Percentiles rank a stretch among this genome's conserved stretches.
Evolutionary conservation across 495 filamentous ascomycete species (phyloP).

Genomic region (Tetracladium setigerum): DNA sequence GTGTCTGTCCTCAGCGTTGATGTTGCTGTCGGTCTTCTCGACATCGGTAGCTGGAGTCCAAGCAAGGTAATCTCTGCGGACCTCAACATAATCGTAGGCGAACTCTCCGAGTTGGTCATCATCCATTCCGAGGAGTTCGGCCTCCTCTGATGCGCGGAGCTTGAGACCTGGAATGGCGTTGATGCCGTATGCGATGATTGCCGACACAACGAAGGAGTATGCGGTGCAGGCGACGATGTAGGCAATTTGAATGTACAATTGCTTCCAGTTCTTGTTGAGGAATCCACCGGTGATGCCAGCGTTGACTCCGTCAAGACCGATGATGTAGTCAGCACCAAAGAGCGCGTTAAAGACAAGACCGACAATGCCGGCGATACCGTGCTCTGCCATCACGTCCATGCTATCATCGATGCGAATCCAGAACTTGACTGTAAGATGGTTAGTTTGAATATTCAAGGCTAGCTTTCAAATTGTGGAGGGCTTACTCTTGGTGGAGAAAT

Average conservation of each 20-base stretch:
- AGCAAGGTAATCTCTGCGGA: constrained; percentile 91
- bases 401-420: constrained; percentile 91
- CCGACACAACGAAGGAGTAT: constrained; percentile 81
- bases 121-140: constrained; percentile 97
- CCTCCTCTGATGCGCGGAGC: constrained; percentile 87
- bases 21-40: constrained; percentile 49
- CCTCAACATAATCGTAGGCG: constrained; percentile 98
- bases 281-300: constrained; percentile 71
- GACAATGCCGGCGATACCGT: constrained; percentile 89
- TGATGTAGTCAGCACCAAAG: constrained; percentile 82
- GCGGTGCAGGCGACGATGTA: constrained; percentile 69
- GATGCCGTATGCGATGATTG: constrained; percentile 75
- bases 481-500: constrained; percentile 83
- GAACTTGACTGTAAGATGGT: constrained; percentile 74
- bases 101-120: constrained; percentile 99
- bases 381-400: constrained; percentile 97
- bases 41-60: constrained; percentile 89
- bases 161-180: constrained; percentile 85
- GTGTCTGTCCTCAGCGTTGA: constrained; percentile 64
- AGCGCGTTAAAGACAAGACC: constrained; percentile 89
- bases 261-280: constrained; percentile 80
- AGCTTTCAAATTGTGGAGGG: constrained; percentile 20
- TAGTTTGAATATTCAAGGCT: constrained; percentile 28
- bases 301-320: constrained; percentile 91
- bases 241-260: constrained; percentile 87